Conservation (phyloP, 179 eudicot species). For the Silene vulgaris region DNA sequence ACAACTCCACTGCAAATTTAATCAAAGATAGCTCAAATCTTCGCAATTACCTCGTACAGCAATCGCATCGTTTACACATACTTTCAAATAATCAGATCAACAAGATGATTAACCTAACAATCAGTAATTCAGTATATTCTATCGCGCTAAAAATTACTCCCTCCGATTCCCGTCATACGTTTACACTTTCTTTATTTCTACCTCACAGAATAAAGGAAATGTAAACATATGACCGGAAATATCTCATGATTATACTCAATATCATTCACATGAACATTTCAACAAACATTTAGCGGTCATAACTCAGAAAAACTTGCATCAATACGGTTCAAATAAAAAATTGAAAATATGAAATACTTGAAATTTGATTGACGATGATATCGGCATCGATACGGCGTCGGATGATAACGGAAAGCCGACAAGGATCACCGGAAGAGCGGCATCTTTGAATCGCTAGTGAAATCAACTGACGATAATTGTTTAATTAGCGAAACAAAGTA, state of each 20-base stretch:
- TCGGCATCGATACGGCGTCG: conserved; percentile 29
- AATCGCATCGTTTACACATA: not conserved
- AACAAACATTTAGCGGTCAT: conserved; percentile 21
- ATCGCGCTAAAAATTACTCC: not conserved
- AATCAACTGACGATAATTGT: conserved; percentile 40
- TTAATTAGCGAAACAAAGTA: not conserved
- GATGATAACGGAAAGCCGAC: conserved; percentile 48
- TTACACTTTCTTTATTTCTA: no score
- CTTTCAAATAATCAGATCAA: not conserved
- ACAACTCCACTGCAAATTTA: not conserved
- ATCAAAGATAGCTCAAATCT: not conserved
- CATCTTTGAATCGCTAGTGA: conserved; percentile 58
- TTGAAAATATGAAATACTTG: conserved; percentile 31
- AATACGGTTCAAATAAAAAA: not conserved
- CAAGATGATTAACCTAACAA: not conserved
- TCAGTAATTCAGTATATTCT: not conserved
- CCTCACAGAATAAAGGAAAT: no score
- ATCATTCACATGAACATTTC: not conserved
- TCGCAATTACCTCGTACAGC: not conserved
- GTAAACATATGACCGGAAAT: no score
- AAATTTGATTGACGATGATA: conserved; percentile 37
- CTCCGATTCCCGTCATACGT: no score
- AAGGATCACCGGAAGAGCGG: conserved; percentile 44
- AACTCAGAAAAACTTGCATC: conserved; percentile 10
- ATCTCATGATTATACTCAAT: not conserved